Evolutionary conservation across 192 early-diverging fungal genomes (phyloP).

Genomic region (Umbelopsis isabellina): DNA sequence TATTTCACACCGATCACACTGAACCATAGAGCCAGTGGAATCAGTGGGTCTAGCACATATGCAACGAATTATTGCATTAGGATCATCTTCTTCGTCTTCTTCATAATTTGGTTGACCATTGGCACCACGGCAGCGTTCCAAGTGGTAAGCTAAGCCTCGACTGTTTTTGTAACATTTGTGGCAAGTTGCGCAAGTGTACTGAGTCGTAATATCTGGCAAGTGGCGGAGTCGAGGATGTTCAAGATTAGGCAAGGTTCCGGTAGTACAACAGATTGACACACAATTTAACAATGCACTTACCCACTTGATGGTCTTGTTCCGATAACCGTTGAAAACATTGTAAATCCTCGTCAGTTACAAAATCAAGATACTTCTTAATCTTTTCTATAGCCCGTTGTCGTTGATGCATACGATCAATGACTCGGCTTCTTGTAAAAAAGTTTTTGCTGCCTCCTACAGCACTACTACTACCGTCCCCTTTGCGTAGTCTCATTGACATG

Average conservation of each 20-base stretch:
- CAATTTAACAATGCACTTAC: constrained; percentile 16
- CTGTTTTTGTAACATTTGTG: constrained; percentile 67
- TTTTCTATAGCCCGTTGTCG: constrained; percentile 15
- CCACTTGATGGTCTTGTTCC: constrained; percentile 20
- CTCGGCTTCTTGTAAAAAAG: constrained; percentile 8
- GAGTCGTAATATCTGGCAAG: constrained; percentile 2
- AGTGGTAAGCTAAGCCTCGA: constrained; percentile 59
- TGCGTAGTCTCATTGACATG: constrained; percentile 15
- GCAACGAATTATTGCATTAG: constrained; percentile 49
- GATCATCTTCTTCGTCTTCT: constrained; percentile 25
- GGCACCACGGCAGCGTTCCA: constrained; percentile 27
- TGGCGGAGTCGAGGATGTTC: constrained; percentile 1
- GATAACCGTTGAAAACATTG: constrained; percentile 18
- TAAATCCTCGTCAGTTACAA: constrained; percentile 10
- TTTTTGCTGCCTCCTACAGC: constrained; percentile 8
- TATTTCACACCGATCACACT: constrained; percentile 70
- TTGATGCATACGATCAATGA: constrained; percentile 3
- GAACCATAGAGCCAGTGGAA: constrained; percentile 65
- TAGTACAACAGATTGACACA: background rate
- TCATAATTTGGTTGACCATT: background rate
- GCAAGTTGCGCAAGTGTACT: constrained; percentile 60
- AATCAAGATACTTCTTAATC: constrained; percentile 13
- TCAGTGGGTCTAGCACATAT: constrained; percentile 50
- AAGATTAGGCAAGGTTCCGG: constrained; percentile 18
- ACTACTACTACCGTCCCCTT: background rate